Evolutionary conservation across 441 rosid species (phyloP), one percentile per base, ranked within the genome.

Genomic region (Codiaeum variegatum): DNA sequence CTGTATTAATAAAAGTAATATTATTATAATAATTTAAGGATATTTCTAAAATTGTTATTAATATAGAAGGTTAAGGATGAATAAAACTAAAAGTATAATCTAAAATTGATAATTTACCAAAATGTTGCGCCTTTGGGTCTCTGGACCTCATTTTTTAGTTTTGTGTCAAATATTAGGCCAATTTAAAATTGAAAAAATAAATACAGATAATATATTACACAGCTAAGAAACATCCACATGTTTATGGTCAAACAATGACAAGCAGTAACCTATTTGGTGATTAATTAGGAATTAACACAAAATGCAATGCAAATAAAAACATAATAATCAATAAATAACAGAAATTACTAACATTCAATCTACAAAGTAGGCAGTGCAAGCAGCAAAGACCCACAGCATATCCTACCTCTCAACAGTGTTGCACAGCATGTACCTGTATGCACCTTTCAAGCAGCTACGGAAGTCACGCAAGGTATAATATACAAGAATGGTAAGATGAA

Each of bases 391-490:
- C 84, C 85, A 82, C 78, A 84, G 84, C 85, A 83, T 75, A 76
- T 80, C 81, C 88, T 85, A 87, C 86, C 87, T 81, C 85, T 83
- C 90, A 85, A 83, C 56, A 83, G 77, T 75, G 85, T 72, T 82
- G 83, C 85, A 84, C 76, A 65, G 81, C 83, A 83, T 69, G 85
- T 77, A 87, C 85, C 87, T 83, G 83, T 84, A 80, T 81, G 83
- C 82, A 80, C 81, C 85, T 83, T 82, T 65, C 64, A 81, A 77
- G 81, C 88, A 77, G 81, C 88, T 83, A 82, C 55, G 83, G 84
- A 80, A 69, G 82, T 80, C 83, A 72, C 60, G 54, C 78, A 56
- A 75, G 32, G 71, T 65, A 59, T 58, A 63, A 80, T 52, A 74
- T 54, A 75, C 42, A 78, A 47, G 61, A 71, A 78, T 58, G 44